Conservation (phyloP, 495 filamentous ascomycete species). For the Apodospora peruviana region DNA sequence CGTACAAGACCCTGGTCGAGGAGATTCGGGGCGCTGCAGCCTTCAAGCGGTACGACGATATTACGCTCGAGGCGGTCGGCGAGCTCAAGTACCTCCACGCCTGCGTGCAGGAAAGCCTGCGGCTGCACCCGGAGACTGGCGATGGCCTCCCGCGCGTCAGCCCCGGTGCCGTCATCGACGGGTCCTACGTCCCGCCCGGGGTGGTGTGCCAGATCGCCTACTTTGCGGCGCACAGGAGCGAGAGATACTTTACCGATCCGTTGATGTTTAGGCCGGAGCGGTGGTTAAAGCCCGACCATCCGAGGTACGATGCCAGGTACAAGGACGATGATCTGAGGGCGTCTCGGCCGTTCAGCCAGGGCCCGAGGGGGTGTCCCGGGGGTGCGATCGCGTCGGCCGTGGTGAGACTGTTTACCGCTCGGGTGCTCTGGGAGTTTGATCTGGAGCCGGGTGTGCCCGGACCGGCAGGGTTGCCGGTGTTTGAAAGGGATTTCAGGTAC, state of each 20-base stretch:
- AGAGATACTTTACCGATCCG: background rate
- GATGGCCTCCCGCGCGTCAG: background rate
- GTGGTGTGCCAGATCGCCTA: background rate
- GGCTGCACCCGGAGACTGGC: background rate
- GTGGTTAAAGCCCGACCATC: background rate
- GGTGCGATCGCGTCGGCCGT: background rate
- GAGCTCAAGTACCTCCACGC: background rate
- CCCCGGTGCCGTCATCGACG: background rate
- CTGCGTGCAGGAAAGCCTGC: background rate
- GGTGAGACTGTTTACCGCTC: background rate
- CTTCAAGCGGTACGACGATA: background rate
- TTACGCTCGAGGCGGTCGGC: background rate
- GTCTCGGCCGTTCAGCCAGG: background rate
- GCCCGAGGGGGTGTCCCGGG: background rate
- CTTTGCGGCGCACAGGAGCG: background rate
- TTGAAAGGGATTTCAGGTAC: background rate
- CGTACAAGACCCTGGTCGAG: background rate
- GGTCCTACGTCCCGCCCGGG: background rate
- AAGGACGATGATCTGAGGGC: background rate
- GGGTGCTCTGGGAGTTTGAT: constrained; percentile 1
- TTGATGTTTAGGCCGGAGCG: background rate
- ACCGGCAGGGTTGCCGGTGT: background rate
- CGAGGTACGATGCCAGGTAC: background rate
- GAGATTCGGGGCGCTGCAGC: background rate
- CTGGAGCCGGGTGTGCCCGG: background rate